Evolutionary conservation across 352 stramenopile genomes (phyloP).

Genomic region (Phytophthora lateralis): DNA sequence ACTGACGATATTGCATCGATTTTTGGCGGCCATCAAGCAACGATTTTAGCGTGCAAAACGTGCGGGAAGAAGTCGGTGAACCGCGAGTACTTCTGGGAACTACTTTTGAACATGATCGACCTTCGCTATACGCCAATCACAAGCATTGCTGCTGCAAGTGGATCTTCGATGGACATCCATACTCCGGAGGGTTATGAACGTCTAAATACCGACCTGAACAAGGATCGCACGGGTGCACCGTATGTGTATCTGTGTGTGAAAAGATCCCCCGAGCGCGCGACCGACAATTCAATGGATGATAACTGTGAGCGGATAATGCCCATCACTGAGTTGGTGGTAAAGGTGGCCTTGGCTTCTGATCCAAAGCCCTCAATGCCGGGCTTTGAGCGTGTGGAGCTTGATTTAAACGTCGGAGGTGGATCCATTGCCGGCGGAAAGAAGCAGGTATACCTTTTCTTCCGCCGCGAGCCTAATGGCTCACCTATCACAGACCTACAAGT

Average conservation of each 20-base stretch:
- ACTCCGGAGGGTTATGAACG: conserved; percentile 75
- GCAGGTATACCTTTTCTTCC: conserved; percentile 86
- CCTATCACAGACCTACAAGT: conserved; percentile 88
- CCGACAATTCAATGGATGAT: conserved; percentile 35
- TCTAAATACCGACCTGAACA: conserved; percentile 87
- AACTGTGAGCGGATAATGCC: conserved; percentile 44
- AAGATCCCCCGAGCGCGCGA: conserved; percentile 58
- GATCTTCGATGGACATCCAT: conserved; percentile 68
- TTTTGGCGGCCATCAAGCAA: conserved; percentile 83
- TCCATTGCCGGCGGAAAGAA: conserved; percentile 66
- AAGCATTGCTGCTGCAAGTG: conserved; percentile 74
- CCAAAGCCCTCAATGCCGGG: conserved; percentile 65
- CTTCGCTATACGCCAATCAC: conserved; percentile 89
- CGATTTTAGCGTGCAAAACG: conserved; percentile 81
- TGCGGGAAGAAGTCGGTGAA: conserved; percentile 86
- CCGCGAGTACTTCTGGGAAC: conserved; percentile 89
- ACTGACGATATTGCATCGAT: conserved; percentile 67
- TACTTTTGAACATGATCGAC: conserved; percentile 91
- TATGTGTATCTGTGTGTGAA: conserved; percentile 89
- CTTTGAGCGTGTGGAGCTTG: conserved; percentile 82
- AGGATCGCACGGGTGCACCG: conserved; percentile 72
- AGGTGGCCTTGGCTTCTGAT: conserved; percentile 60
- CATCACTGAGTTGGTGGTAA: conserved; percentile 85
- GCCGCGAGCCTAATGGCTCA: conserved; percentile 72
- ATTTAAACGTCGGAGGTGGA: conserved; percentile 78